Base-by-base conservation (phyloP, 305 asterid genomes). In the Andrographis paniculata region DNA sequence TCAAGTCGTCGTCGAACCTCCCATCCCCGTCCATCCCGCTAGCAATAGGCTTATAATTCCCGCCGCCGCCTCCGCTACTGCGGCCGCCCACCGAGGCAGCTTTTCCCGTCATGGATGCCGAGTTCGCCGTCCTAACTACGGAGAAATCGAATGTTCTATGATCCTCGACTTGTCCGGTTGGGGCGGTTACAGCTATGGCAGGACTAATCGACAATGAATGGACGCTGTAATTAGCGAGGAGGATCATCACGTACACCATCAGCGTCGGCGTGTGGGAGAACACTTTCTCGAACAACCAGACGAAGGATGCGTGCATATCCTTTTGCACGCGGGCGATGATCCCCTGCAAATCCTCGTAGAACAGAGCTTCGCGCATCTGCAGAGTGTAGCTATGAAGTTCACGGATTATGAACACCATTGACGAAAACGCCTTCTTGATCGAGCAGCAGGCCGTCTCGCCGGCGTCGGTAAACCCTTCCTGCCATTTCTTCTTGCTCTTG, bases 271-370 rank as follows among this genome's bases (percentile, higher is more conserved):
- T 92, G 13, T 74, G 87, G 0, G 99, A 84, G 65, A 92, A 92
- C 7, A 92, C 95, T 51, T 79, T 89, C 82, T 92, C 87, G 68
- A 92, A 92, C 68, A 92, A 57, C 99, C 99, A 92, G 17, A 87
- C 96, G 35, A 92, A 92, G 0, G 99, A 84, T 0, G 92, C 93
- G 41, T 87, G 75, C 76, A 92, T 79, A 63, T 92, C 99, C 59
- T 61, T 77, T 43, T 81, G 95, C 30, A 84, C 99, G 46, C 79
- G 72, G n/a, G 57, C 84, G 17, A 87, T 44, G 22, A 87, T 78
- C 51, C 87, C 96, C 17, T 73, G 93, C 52, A 92, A 48, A 67
- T 92, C 96, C 49, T 87, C 94, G 56, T 67, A 91, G 45, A 53
- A 77, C 33, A 80, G 46, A 53, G 70, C 30, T 52, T 76, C 91